These are phyloP conservation scores for Vitis rupestris DNA, from an alignment of 164 flowering plant genomes.

Conservation along the genomic window DNA sequence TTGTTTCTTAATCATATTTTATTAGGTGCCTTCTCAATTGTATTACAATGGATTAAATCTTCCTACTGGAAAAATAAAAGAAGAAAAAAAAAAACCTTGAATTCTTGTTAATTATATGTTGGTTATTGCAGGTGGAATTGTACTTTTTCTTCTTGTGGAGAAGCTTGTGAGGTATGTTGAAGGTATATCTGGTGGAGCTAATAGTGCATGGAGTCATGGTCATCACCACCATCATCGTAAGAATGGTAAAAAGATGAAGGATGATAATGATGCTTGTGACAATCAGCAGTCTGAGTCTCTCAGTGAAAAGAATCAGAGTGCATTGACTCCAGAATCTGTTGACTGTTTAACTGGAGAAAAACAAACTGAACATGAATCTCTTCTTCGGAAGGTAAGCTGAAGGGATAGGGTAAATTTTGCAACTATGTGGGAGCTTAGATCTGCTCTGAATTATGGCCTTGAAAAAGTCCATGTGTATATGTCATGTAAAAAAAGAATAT, in stretches of 20 bases:
- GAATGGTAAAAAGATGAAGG: conserved; percentile 47
- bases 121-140: conserved; percentile 81
- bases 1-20: too few relatives aligned
- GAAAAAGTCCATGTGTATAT: too few relatives aligned
- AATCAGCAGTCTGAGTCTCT: conserved; percentile 18
- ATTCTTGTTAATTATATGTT: background rate
- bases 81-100: too few relatives aligned
- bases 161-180: conserved; percentile 93
- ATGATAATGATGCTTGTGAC: conserved; percentile 35
- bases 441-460: too few relatives aligned
- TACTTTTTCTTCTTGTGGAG: conserved; percentile 89
- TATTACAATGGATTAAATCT: too few relatives aligned
- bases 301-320: conserved; percentile 21
- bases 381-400: conserved; percentile 56
- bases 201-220: conserved; percentile 42
- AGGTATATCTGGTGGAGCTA: conserved; percentile 53
- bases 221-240: conserved; percentile 79
- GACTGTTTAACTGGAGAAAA: conserved; percentile 28
- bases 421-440: background rate
- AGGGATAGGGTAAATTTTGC: background rate
- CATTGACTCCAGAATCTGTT: conserved; percentile 27
- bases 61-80: too few relatives aligned
- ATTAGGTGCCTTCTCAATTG: too few relatives aligned
- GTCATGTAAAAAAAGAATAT: too few relatives aligned
- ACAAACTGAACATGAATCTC: conserved; percentile 19